Evolutionary conservation across 2,329 filamentous ascomycete genomes (phyloP).

Genomic region (Alternaria rosae): DNA sequence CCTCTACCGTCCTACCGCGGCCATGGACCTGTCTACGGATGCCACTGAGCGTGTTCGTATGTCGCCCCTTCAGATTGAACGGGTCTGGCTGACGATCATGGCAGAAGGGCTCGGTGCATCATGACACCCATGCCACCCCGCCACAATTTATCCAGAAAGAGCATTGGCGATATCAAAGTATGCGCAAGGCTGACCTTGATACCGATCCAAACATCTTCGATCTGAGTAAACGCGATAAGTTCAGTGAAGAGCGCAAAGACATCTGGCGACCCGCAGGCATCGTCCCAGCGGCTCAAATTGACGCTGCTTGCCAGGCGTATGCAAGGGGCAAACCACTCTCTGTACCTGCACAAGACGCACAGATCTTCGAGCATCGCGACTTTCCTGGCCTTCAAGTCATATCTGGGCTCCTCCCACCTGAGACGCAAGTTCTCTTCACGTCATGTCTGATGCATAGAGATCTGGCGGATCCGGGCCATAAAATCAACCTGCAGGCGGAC

Average conservation of each 20-base stretch:
- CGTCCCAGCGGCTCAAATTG: conserved; percentile 39
- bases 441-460: conserved; percentile 79
- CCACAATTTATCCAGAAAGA: conserved; percentile 45
- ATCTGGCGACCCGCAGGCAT: conserved; percentile 38
- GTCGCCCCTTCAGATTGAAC: conserved; percentile 25
- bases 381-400: conserved; percentile 72
- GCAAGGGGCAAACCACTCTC: conserved; percentile 35
- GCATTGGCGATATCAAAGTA: conserved; percentile 65
- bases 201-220: conserved; percentile 57
- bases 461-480: conserved; percentile 74
- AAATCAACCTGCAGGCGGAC: conserved; percentile 87
- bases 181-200: conserved; percentile 61
- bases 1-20: neutral
- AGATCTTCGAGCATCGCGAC: conserved; percentile 47
- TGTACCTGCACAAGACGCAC: conserved; percentile 31
- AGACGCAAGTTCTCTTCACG: conserved; percentile 74
- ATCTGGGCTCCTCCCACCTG: conserved; percentile 75
- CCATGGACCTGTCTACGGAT: conserved; percentile 37
- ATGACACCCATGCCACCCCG: conserved; percentile 48
- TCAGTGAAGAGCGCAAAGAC: conserved; percentile 45
- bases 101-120: conserved; percentile 39
- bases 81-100: conserved; percentile 30
- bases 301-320: conserved; percentile 42
- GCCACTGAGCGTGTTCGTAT: conserved; percentile 43
- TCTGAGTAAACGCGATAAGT: conserved; percentile 38